phyloP scores from a whole-genome alignment of 495 filamentous ascomycete genomes.

The Bombardia bombarda region DNA sequence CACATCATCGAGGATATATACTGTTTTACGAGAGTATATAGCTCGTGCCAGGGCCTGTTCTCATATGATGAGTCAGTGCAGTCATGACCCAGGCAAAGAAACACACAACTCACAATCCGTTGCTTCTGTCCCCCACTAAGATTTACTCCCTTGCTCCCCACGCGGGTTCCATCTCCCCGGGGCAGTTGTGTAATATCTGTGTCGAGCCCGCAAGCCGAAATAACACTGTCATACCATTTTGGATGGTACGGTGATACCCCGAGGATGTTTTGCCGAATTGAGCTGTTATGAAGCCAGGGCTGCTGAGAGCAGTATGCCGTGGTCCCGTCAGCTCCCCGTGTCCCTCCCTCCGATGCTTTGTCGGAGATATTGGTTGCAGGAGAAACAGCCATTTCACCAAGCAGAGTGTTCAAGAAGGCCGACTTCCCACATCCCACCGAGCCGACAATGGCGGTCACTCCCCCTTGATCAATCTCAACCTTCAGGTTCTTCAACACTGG shows the following conservation, averaged over 20 bases:
- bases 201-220: constrained; percentile 49
- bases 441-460: constrained; percentile 20
- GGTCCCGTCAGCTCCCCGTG: constrained; percentile 8
- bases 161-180: constrained; percentile 44
- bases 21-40: constrained; percentile 14
- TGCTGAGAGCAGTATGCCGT: constrained; percentile 24
- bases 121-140: constrained; percentile 60
- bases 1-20: constrained; percentile 34
- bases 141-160: constrained; percentile 53
- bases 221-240: constrained; percentile 49
- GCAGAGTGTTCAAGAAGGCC: constrained; percentile 23
- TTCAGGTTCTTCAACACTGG: constrained; percentile 1
- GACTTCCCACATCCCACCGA: constrained; percentile 29
- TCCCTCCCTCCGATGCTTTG: no score
- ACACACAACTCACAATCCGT: constrained; percentile 33
- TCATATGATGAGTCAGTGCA: neutral
- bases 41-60: constrained; percentile 24
- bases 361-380: no score
- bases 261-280: constrained; percentile 23
- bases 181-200: constrained; percentile 43
- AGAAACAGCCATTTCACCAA: constrained; percentile 16
- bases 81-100: no score
- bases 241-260: constrained; percentile 42
- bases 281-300: constrained; percentile 29
- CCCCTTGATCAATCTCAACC: neutral